Conservation (phyloP, 805 yeast genomes). For the Brettanomyces anomalus region DNA sequence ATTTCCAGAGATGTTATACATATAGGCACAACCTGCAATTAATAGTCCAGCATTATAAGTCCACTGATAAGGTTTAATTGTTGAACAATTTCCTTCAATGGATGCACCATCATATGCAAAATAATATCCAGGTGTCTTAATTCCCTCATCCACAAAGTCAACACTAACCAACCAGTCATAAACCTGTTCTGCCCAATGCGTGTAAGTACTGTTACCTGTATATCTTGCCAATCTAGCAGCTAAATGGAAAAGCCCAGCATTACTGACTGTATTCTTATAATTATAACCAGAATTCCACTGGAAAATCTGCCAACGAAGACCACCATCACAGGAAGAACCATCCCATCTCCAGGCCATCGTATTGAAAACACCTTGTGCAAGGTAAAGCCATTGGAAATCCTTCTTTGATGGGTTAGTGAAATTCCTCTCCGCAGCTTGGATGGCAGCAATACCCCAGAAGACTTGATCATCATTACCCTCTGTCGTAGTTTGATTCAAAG, state of each 20-base stretch:
- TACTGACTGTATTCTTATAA: slow-evolving; percentile 87
- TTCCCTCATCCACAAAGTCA: slow-evolving; percentile 35
- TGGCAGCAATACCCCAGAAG: slow-evolving; percentile 91
- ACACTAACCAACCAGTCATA: slow-evolving; percentile 73
- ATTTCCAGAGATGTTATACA: slow-evolving; percentile 66
- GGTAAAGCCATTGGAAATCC: slow-evolving; percentile 67
- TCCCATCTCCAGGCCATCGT: slow-evolving; percentile 93
- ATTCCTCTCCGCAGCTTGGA: slow-evolving; percentile 87
- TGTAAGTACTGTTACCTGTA: slow-evolving; percentile 65
- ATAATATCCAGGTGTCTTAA: slow-evolving; percentile 24
- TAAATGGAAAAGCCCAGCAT: slow-evolving; percentile 80
- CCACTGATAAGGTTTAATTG: slow-evolving; percentile 61
- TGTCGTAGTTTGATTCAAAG: slow-evolving; percentile 78
- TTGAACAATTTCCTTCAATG: slow-evolving; percentile 50
- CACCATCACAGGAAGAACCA: slow-evolving; percentile 63
- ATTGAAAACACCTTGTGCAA: slow-evolving; percentile 85
- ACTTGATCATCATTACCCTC: slow-evolving; percentile 99
- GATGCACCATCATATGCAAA: slow-evolving; percentile 64
- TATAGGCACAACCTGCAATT: slow-evolving; percentile 71
- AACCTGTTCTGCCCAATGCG: slow-evolving; percentile 62
- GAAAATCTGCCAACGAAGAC: slow-evolving; percentile 94
- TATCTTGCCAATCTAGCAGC: slow-evolving; percentile 83
- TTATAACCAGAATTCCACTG: slow-evolving; percentile 91
- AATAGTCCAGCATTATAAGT: slow-evolving; percentile 78
- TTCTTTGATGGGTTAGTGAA: slow-evolving; percentile 59